Base-by-base conservation (phyloP, 495 filamentous ascomycete genomes). In the Melanomma pulvis-pyrius region DNA sequence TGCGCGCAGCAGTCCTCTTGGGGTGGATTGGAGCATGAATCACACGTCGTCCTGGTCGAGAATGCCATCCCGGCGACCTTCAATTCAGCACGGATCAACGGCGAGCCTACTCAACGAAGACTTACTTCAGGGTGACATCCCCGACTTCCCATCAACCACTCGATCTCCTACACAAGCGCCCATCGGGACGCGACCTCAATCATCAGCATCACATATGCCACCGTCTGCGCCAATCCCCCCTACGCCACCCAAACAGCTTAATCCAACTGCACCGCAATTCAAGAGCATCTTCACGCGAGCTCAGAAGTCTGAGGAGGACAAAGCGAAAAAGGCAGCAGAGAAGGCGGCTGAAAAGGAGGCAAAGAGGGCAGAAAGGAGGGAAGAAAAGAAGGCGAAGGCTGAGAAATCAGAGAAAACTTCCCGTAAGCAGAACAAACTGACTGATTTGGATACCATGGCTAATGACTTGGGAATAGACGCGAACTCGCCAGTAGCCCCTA, bases 211-310 rank as follows among this genome's bases (percentile, higher is more conserved):
- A 21, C 34, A 51, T 49, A 59, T 61, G 61, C 72, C 70, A 11
- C 62, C 61, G 2, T 12, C 50, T 44, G 59, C 32, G 1, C 48
- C 59, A 22, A 36, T 62, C 21, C 61, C 63, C 30, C 61, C 68
- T 24, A 68, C 65, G 0, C 64, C 69, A 4, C 65, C 68, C 17
- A 65, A 59, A 15, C 70, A 67, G 41, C 71, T 79, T 15, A 79
- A 79, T 60, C 77, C 77, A 4, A 69, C 74, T 19, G 77, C 77
- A 4, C 75, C 73, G 21, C 65, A 74, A 46, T 79, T 79, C 62
- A 75, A 72, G 53, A 76, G 65, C 54, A 71, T 77, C 47, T 78
- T 77, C 61, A 34, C 52, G 1, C 57, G 61, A 2, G 61, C 59
- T 5, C 54, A 65, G 65, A 74, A 72, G 47, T 44, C 48, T 21